Evolutionary conservation across 805 yeast genomes (phyloP), one percentile per base, ranked within the genome.

Genomic region (Cyberlindnera euphorbiiphila): DNA sequence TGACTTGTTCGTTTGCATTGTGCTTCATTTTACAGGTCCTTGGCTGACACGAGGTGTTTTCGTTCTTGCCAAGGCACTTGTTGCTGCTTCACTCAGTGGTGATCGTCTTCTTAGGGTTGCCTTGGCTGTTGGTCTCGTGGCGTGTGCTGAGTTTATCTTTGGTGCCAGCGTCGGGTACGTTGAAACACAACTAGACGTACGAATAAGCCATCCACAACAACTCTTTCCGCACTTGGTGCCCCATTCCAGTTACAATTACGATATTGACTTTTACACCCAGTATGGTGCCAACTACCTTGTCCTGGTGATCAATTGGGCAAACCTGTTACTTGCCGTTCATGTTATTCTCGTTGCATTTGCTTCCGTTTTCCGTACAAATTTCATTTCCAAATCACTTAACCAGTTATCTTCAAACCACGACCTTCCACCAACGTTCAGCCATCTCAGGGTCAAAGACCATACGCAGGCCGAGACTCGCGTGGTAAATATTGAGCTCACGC

Each of bases 281-380:
- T 25, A 19, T 12, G 39, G 38, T 2, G 22, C 21, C 16, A 24
- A 32, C 29, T 39, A 31, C 17, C 16, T 40, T 11, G 29, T 29
- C 2, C 35, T 41, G 18, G 28, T 33, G 2, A 23, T 47, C 11
- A 43, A 48, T 25, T 42, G 38, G 19, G 28, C 39, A 13, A 53
- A 53, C 30, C 39, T 54, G 11, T 16, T 49, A 5, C 31, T 54
- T 12, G 46, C 56, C 3, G 48, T 49, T 18, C 57, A 54, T 23
- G 47, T 54, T 21, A 41, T 53, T 7, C 41, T 51, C 3, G 46
- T 54, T 33, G 48, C 49, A 14, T 44, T 53, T 25, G 41, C 57
- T 7, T 36, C 57, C 13, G 44, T 44, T 25, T 50, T 46, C 36
- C 53, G 46, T 20, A 50, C 49, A 14, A 53, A 51, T 18, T 43